Base-by-base conservation (phyloP, 2,329 filamentous ascomycete species). In the Gnomoniopsis smithogilvyi region DNA sequence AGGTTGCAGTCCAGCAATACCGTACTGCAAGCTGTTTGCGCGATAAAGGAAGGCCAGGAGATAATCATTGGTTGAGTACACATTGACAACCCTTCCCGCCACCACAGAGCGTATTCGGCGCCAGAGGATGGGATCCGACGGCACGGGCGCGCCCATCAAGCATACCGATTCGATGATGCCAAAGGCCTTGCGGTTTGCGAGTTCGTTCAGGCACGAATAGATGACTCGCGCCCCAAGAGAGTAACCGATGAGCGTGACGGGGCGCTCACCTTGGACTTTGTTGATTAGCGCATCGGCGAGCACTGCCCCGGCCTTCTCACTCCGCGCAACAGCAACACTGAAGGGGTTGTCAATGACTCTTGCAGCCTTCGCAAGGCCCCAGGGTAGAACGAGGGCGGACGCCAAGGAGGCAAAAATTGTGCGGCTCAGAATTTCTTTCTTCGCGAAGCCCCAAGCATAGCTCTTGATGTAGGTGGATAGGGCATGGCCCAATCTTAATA, bases 31-130 rank as follows among this genome's bases (percentile, higher is more conserved):
- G 59, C 88, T 92, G 50, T 90, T 92, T 2, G 91, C 88, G 51
- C 93, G 86, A 71, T 97, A 96, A 19, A 96, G 77, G 70, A 96
- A 94, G 1, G 86, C 92, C 1, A 97, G 84, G 33, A 97, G 86
- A 68, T 92, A 90, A 73, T 97, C 93, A 61, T 95, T 93, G 54
- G 88, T 86, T 1, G 91, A 94, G 73, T 89, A 96, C 10, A 94
- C 91, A 67, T 97, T 97, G 66, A 96, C 88, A 7, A 97, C 81
- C 58, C 89, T 83, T 3, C 92, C 92, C 1, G 88, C 85, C 0
- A 96, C 92, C 0, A 94, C 91, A 43, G 84, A 85, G 24, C 91
- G 85, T 64, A 96, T 85, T 38, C 84, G 79, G 45, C 87, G 82
- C 93, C 93, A 97, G 65, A 91, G 85, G 1, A 80, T 80, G 0